Conservation (phyloP, 2,329 filamentous ascomycete genomes). For the Aspergillus ruber region DNA sequence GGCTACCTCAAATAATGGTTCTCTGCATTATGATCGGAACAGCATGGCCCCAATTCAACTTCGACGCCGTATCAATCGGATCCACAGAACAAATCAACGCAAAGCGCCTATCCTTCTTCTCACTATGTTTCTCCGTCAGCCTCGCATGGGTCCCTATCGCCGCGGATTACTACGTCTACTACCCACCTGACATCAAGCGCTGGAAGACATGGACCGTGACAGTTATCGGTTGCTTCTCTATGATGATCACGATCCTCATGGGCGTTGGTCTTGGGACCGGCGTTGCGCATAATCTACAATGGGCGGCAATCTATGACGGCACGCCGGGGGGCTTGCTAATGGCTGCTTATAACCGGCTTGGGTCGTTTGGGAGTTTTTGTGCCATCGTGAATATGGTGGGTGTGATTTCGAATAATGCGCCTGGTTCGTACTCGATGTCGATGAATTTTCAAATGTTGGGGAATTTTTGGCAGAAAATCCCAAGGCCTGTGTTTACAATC, state of each 20-base stretch:
- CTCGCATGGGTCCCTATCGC: constrained; percentile 31
- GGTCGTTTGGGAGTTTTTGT: constrained; percentile 39
- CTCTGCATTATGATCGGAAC: constrained; percentile 37
- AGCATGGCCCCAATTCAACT: constrained; percentile 29
- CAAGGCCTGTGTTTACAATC: constrained; percentile 39
- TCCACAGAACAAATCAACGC: constrained; percentile 23
- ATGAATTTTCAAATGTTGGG: constrained; percentile 41
- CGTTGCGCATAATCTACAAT: constrained; percentile 22
- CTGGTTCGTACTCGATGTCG: constrained; percentile 40
- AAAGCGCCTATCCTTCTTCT: constrained; percentile 33
- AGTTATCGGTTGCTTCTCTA: constrained; percentile 27
- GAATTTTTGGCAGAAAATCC: constrained; percentile 30
- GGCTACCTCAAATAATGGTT: constrained; percentile 35
- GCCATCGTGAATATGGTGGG: constrained; percentile 38
- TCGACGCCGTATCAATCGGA: constrained; percentile 22
- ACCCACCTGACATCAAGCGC: constrained; percentile 30
- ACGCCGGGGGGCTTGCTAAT: constrained; percentile 34
- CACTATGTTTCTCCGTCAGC: constrained; percentile 28
- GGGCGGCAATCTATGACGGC: not conserved
- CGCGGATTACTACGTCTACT: constrained; percentile 42
- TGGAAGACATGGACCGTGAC: constrained; percentile 35
- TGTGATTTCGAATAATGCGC: constrained; percentile 40
- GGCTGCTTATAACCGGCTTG: constrained; percentile 33
- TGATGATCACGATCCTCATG: constrained; percentile 31
- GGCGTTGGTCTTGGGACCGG: constrained; percentile 39